Evolutionary conservation across 495 filamentous ascomycete genomes (phyloP).

Genomic region (Hypoxylon subgilvum): DNA sequence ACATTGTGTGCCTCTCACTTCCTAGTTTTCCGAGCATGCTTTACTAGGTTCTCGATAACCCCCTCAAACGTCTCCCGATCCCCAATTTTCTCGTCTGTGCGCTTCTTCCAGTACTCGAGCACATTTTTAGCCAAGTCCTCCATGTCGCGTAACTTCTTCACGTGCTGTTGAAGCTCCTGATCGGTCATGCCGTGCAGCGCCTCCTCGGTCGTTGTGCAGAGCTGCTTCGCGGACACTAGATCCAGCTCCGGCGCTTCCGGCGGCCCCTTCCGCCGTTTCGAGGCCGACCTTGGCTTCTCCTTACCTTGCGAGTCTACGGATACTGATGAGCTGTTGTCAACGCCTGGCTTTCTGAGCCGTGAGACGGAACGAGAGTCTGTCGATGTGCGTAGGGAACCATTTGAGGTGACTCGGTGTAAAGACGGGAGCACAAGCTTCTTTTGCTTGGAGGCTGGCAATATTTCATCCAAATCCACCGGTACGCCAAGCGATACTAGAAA

Average conservation of each 20-base stretch:
- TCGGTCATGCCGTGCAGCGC: slow-evolving; percentile 78
- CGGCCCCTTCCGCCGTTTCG: slow-evolving; percentile 59
- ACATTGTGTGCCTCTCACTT: slow-evolving; percentile 56
- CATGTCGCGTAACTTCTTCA: slow-evolving; percentile 71
- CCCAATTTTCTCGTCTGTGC: slow-evolving; percentile 79
- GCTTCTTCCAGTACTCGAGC: slow-evolving; percentile 86
- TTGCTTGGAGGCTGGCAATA: slow-evolving; percentile 93
- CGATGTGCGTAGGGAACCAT: slow-evolving; percentile 56
- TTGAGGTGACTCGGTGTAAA: slow-evolving; percentile 65
- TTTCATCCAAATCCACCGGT: slow-evolving; percentile 95
- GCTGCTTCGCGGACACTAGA: slow-evolving; percentile 73
- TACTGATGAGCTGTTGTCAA: slow-evolving; percentile 59
- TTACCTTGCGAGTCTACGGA: slow-evolving; percentile 62
- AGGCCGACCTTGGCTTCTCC: slow-evolving; percentile 47
- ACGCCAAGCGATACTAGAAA: slow-evolving; percentile 97
- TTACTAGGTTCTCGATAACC: slow-evolving; percentile 97
- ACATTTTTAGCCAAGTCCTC: slow-evolving; percentile 73
- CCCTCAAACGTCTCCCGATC: slow-evolving; percentile 97
- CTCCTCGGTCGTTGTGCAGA: slow-evolving; percentile 83
- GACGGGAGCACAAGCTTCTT: slow-evolving; percentile 96
- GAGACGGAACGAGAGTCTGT: slow-evolving; percentile 57
- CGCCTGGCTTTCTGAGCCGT: slow-evolving; percentile 56
- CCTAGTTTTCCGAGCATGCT: slow-evolving; percentile 86
- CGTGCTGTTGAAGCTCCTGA: slow-evolving; percentile 73
- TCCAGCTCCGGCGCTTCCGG: slow-evolving; percentile 77